Conservation (phyloP, 1,139 yeast species). For the Taphrina pruni region DNA sequence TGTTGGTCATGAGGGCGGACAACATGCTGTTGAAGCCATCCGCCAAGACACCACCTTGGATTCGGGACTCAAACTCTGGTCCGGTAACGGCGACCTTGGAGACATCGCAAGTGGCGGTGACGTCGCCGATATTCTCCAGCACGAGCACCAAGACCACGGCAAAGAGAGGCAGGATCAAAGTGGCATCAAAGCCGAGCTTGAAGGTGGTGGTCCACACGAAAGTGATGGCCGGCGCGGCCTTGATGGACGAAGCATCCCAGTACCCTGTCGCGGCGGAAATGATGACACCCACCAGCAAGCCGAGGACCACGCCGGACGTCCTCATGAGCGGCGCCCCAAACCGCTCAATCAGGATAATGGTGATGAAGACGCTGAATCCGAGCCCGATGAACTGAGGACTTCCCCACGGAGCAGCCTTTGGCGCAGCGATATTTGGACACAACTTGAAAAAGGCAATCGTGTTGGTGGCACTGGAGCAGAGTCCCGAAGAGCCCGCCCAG, state of each 20-base stretch:
- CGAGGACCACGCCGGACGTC: constrained; percentile 86
- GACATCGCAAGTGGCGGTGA: constrained; percentile 90
- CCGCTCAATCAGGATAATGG: constrained; percentile 75
- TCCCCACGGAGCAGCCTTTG: constrained; percentile 73
- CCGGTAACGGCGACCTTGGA: constrained; percentile 85
- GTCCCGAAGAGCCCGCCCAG: constrained; percentile 86
- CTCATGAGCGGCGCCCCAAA: constrained; percentile 96
- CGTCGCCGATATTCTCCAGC: constrained; percentile 93
- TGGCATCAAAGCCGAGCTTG: constrained; percentile 74
- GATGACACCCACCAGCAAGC: constrained; percentile 83
- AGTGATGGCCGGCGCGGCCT: constrained; percentile 78
- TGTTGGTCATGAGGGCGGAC: constrained; percentile 68
- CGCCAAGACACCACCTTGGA: constrained; percentile 90
- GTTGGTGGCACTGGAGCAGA: constrained; percentile 50
- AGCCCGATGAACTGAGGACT: constrained; percentile 83
- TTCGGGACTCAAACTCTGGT: constrained; percentile 74
- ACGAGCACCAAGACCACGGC: constrained; percentile 79
- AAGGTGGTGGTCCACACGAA: constrained; percentile 89
- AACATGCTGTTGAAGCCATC: constrained; percentile 74
- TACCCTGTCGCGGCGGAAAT: constrained; percentile 91
- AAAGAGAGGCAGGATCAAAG: constrained; percentile 78
- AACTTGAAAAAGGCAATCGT: constrained; percentile 57
- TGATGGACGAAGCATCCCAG: constrained; percentile 63
- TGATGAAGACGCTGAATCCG: constrained; percentile 77
- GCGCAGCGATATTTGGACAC: constrained; percentile 59